phyloP scores from a whole-genome alignment of 306 rosid genomes.

The Ormosia emarginata region DNA sequence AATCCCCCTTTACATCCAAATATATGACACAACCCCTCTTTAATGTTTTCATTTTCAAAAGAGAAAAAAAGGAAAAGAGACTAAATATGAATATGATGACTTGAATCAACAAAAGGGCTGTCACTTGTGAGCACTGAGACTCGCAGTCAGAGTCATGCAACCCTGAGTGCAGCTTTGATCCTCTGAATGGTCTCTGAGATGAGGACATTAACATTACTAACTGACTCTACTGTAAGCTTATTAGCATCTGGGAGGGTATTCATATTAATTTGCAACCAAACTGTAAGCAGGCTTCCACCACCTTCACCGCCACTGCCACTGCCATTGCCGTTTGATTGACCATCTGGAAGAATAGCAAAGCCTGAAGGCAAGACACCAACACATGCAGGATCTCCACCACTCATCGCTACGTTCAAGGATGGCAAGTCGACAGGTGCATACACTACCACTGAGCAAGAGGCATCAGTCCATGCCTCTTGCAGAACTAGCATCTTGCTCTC shows the following conservation, averaged over 20 bases:
- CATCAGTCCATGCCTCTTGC: constrained; percentile 79
- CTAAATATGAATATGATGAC: neutral
- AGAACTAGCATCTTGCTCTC: constrained; percentile 52
- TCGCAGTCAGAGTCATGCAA: constrained; percentile 18
- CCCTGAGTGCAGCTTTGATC: constrained; percentile 61
- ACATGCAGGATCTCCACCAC: constrained; percentile 65
- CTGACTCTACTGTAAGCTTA: constrained; percentile 61
- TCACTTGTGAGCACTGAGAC: neutral
- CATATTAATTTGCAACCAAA: constrained; percentile 65
- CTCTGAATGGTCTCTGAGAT: constrained; percentile 61
- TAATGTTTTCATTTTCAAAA: neutral
- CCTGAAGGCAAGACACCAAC: constrained; percentile 74
- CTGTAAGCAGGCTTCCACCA: constrained; percentile 57
- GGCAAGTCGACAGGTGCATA: constrained; percentile 64
- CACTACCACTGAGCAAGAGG: constrained; percentile 63
- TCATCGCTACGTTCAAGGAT: constrained; percentile 49
- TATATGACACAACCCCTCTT: neutral
- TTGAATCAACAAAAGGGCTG: neutral
- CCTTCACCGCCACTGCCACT: neutral
- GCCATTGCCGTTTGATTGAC: constrained; percentile 9
- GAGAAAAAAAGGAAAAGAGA: neutral
- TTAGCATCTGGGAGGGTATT: constrained; percentile 43
- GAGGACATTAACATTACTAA: constrained; percentile 52
- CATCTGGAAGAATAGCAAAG: constrained; percentile 63
- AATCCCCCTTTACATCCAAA: constrained; percentile 15